Evolutionary conservation across 257 asterid genomes (phyloP).

Genomic region (Henckelia pumila): DNA sequence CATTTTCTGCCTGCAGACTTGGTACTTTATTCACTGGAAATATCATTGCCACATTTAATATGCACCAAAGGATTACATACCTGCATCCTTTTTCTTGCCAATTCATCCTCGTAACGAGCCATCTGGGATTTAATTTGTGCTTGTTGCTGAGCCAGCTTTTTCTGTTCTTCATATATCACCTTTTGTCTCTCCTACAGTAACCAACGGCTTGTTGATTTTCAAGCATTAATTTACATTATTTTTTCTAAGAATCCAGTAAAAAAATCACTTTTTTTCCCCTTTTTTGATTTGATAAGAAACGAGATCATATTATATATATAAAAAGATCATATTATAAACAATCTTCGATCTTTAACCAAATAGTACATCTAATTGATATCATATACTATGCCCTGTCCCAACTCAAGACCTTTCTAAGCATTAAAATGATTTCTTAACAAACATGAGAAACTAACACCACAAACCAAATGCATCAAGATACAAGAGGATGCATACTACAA

Average conservation of each 20-base stretch:
- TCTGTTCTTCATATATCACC: constrained; percentile 75
- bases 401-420: no score
- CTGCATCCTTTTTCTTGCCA: constrained; percentile 96
- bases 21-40: constrained; percentile 14
- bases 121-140: constrained; percentile 83
- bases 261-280: no score
- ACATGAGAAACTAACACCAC: background rate
- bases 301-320: no score
- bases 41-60: constrained; percentile 10
- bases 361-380: background rate
- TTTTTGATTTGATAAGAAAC: no score
- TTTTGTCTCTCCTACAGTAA: constrained; percentile 69
- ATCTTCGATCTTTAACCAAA: background rate
- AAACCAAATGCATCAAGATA: background rate
- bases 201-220: background rate
- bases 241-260: background rate
- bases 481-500: background rate
- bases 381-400: background rate
- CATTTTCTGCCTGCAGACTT: constrained; percentile 74
- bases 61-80: constrained; percentile 34
- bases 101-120: constrained; percentile 85
- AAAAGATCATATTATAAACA: no score
- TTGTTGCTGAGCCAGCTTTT: constrained; percentile 78
- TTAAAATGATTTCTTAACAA: background rate
- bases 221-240: background rate